Evolutionary conservation across 768 basidiomycete species (phyloP), one percentile per base, ranked within the genome.

Genomic region (Lentinula detonsa): DNA sequence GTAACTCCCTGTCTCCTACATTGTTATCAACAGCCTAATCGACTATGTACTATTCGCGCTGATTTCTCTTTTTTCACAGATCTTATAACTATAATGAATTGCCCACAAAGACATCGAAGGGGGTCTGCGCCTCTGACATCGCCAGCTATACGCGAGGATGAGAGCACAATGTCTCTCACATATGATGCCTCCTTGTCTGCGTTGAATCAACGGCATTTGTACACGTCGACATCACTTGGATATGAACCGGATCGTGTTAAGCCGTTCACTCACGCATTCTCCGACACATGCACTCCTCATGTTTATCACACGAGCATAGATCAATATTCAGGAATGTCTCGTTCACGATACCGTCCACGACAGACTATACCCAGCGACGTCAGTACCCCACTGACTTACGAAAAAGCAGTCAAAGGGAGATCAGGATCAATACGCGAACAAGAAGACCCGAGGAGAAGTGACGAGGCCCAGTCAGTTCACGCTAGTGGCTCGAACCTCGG

Each of bases 341-440:
- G 1, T 31, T 28, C 55, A 56, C 10, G 55, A 43, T 42, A 56
- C 40, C 28, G 23, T 56, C 55, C 55, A 15, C 55, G 37, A 40
- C 55, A 56, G 28, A 56, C 28, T n/a, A 56, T 56, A 13, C 55
- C 55, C 6, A 56, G 55, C 55, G 55, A 56, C n/a, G 55, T 56
- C 39, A 16, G 40, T 43, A 56, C 3, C 40, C 8, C 23, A 11
- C 15, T 37, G 16, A 13, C 5, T 15, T 10, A 21, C 13, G 43
- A 34, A 13, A 48, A 23, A 13, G 31, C 4, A 40, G 28, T 15
- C 33, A 21, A 45, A 40, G 6, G 8, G 15, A 16, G 34, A 11
- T 13, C 34, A 13, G 18, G 35, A 60, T 16, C 10, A 23, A 16
- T 18, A 9, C 5, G 21, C 59, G 13, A 35, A 43, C 10, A 23